These are phyloP conservation scores for Pseudogymnoascus sp. DNA, from an alignment of 2,329 filamentous ascomycete species.

Conservation along the genomic window DNA sequence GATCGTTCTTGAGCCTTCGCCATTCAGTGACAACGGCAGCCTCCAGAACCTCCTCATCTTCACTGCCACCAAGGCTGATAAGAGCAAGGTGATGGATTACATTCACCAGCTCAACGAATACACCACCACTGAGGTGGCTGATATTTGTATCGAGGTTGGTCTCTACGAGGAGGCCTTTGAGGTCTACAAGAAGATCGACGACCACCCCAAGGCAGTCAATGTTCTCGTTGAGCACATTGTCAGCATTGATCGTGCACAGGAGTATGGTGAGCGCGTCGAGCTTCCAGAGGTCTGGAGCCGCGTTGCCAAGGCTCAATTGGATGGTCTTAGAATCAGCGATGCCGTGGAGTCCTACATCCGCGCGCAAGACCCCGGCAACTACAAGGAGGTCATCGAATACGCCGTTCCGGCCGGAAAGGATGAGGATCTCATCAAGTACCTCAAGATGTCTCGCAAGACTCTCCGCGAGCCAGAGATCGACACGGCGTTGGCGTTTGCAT, in stretches of 20 bases:
- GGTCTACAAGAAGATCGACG: slow-evolving; percentile 95
- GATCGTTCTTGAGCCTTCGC: slow-evolving; percentile 98
- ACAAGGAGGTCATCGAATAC: slow-evolving; percentile 91
- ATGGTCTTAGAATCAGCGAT: slow-evolving; percentile 86
- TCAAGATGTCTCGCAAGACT: slow-evolving; percentile 96
- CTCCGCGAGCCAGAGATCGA: slow-evolving; percentile 89
- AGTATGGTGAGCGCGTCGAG: slow-evolving; percentile 91
- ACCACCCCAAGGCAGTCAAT: slow-evolving; percentile 77
- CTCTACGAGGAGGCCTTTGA: slow-evolving; percentile 96
- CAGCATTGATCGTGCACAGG: slow-evolving; percentile 93
- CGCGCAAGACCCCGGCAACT: slow-evolving; percentile 86
- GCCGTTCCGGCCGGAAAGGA: slow-evolving; percentile 94
- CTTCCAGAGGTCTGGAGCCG: slow-evolving; percentile 95
- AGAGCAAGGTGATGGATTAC: slow-evolving; percentile 90
- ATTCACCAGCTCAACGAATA: slow-evolving; percentile 87
- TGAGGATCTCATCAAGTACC: slow-evolving; percentile 91
- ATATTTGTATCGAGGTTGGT: slow-evolving; percentile 88
- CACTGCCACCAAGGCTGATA: slow-evolving; percentile 94
- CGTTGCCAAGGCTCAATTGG: slow-evolving; percentile 94
- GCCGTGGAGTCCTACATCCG: slow-evolving; percentile 96
- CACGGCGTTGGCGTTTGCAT: slow-evolving; percentile 88
- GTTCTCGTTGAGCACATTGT: slow-evolving; percentile 95
- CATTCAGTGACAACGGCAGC: slow-evolving; percentile 95
- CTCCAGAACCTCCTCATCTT: slow-evolving; percentile 94
- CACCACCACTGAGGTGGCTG: slow-evolving; percentile 84